Evolutionary conservation across 2,329 filamentous ascomycete genomes (phyloP), one percentile per base, ranked within the genome.

Genomic region (Dactylellina leptospora): DNA sequence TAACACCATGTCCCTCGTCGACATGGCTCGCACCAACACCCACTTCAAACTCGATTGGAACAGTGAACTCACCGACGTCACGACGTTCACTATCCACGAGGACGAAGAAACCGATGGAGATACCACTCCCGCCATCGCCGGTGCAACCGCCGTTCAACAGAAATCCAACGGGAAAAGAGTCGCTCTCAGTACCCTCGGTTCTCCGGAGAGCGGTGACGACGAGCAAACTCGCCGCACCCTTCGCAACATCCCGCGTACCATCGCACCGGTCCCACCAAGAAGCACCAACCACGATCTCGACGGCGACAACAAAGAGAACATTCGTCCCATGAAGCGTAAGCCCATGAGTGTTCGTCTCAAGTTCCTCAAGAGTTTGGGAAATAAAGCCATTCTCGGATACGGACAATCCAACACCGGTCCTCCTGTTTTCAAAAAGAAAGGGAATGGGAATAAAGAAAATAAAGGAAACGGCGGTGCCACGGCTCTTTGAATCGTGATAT

Each of bases 11-110:
- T 64, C 68, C 5, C 20, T 72, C 18, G 30, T 20, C 2, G 53
- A 64, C 11, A 59, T 72, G 45, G 68, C 68, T 9, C 20, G 40
- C 4, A 20, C 16, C 10, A 54, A 47, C 1, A 22, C 10, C 8
- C 6, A 42, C 27, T 72, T 72, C 40, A 47, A 48, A 13, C 54
- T 72, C 4, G 53, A 72, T 22, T 72, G 68, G 68, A 45, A 64
- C 13, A 55, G 25, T n/a, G 3, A 13, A 8, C 20, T 42, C 11
- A 25, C 28, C 6, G 27, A 53, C 11, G 68, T 71, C n/a, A 30
- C 55, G 6, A 25, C 53, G 28, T 69, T 55, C 20, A 33, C 1
- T 30, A n/a, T n/a, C n/a, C n/a, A n/a, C n/a, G n/a, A n/a, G n/a
- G n/a, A n/a, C n/a, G n/a, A n/a, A n/a, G n/a, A n/a, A n/a, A n/a